Evolutionary conservation across 345 rosid species (phyloP), one percentile per base, ranked within the genome.

Genomic region (Brassica cretica): DNA sequence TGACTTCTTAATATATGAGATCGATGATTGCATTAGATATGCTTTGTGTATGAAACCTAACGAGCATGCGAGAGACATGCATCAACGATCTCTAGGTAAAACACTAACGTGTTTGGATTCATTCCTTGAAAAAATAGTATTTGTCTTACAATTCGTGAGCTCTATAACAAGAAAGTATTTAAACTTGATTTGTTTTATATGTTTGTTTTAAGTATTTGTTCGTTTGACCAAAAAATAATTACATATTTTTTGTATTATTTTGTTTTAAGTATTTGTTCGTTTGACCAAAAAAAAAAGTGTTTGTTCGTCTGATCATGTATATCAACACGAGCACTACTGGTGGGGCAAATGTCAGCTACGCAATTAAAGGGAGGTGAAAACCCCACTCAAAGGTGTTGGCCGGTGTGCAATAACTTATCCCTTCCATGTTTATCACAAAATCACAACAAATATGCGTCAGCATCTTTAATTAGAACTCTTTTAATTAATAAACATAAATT

Each of bases 11-110:
- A 51, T 53, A 25, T 15, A 32, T 30, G 30, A 30, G 12, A 18
- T 46, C 9, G 16, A 49, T 64, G 30, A 49, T 74, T 74, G 53
- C 51, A 49, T 73, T 73, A 4, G 39, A 15, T 15, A 15, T 53
- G 59, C 18, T 53, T 16, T 69, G 64, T 75, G 76, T 66, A 70
- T 59, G 68, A 59, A 74, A 80, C 80, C 73, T 70, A 70, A 80
- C 69, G 80, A 75, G 76, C 72, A 65, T 75, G 83, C 80, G 68
- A 80, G 80, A 70, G 80, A 80, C 76, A 80, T 80, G 80, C 80
- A 80, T 80, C 83, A 75, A 80, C 76, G 73, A 75, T 70, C 76
- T 75, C 73, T 70, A 44, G 9, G 8, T 56, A 30, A 24, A 18
- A 27, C 14, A 63, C 27, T 51, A 49, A 73, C 71, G 69, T 79